Conservation (phyloP, 1,284 basidiomycete genomes). For the Coniophora puteana region DNA sequence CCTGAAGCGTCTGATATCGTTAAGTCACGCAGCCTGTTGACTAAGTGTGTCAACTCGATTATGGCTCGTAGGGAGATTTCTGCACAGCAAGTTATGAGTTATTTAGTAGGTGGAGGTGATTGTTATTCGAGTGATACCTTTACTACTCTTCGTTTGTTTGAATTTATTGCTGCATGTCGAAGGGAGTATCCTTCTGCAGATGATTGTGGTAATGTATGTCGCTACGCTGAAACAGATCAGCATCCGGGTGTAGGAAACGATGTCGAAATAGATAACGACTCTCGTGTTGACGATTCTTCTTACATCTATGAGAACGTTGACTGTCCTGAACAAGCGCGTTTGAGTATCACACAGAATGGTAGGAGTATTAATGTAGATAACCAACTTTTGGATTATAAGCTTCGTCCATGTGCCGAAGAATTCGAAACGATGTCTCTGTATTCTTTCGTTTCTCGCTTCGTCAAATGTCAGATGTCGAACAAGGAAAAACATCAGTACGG, state of each 20-base stretch:
- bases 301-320: no score
- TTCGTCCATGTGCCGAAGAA: background rate
- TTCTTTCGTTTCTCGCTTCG: background rate
- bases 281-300: no score
- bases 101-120: background rate
- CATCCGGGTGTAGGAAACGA: background rate
- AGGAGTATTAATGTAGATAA: background rate
- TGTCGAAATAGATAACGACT: no score
- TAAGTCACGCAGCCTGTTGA: background rate
- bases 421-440: background rate
- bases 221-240: background rate
- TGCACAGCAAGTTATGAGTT: conserved; percentile 2
- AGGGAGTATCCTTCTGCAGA: background rate
- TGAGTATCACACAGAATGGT: no score
- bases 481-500: no score
- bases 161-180: background rate
- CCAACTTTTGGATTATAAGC: background rate
- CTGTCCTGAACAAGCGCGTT: no score
- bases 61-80: background rate
- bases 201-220: background rate
- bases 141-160: background rate
- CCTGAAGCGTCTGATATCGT: no score
- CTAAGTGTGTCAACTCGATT: background rate
- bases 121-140: background rate
- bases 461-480: background rate